phyloP scores from a whole-genome alignment of 345 rosid species.

The Garcia nutans region DNA sequence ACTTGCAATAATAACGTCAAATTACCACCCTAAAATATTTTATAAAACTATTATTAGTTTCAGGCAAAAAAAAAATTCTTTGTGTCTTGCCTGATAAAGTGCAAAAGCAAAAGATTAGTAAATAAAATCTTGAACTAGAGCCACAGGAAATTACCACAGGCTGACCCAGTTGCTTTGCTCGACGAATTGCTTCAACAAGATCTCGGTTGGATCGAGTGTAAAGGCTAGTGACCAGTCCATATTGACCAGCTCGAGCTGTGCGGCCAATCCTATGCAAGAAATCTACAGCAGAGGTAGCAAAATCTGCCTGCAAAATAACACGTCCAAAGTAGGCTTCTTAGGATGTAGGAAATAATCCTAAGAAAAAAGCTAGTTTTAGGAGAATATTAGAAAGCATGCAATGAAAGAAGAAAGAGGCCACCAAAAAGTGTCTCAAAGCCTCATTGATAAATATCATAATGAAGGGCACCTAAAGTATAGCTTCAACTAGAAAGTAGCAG shows the following conservation, averaged over 20 bases:
- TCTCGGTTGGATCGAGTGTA: constrained; percentile 71
- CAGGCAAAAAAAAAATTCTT: background rate
- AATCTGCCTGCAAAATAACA: constrained; percentile 76
- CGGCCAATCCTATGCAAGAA: constrained; percentile 94
- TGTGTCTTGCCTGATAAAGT: background rate
- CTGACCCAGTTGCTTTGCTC: constrained; percentile 65
- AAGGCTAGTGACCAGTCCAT: constrained; percentile 87
- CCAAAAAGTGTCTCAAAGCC: background rate
- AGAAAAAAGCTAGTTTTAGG: background rate
- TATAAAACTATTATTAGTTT: background rate
- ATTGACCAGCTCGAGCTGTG: constrained; percentile 94
- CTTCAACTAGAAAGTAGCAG: background rate
- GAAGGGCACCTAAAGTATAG: background rate
- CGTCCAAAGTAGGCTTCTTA: constrained; percentile 10
- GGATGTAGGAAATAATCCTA: background rate
- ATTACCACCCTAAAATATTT: background rate
- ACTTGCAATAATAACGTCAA: background rate
- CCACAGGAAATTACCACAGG: constrained; percentile 64
- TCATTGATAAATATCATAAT: background rate
- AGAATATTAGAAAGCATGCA: background rate
- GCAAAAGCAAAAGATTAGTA: background rate
- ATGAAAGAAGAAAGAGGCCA: background rate
- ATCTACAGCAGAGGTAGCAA: constrained; percentile 89
- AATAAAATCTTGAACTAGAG: background rate
- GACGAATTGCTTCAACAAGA: constrained; percentile 79